Conservation (phyloP, 192 early-diverging fungal genomes). For the Borealophlyctis nickersoniae region DNA sequence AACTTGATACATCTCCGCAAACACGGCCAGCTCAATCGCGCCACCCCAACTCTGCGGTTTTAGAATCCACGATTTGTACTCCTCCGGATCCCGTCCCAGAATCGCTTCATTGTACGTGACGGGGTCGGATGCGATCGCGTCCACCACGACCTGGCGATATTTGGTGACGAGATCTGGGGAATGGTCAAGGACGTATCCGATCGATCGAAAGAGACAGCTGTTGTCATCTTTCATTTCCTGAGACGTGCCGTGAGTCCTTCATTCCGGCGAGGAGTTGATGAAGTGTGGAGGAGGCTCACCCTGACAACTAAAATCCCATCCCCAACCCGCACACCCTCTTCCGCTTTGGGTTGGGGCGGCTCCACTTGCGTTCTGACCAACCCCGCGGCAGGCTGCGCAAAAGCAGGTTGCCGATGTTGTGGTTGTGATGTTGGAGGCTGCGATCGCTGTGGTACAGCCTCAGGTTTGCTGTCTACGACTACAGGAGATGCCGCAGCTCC, state of each 20-base stretch:
- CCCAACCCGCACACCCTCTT: constrained; percentile 6
- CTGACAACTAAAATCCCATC: constrained; percentile 22
- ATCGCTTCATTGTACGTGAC: constrained; percentile 57
- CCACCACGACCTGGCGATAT: constrained; percentile 33
- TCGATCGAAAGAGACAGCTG: constrained; percentile 66
- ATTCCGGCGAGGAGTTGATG: not conserved
- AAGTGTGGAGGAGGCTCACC: not conserved
- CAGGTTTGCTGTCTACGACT: not conserved
- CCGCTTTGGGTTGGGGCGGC: not conserved
- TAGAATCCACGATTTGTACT: constrained; percentile 70
- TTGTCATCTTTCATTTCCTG: constrained; percentile 69
- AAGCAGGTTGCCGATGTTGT: not conserved
- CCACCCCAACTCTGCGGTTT: constrained; percentile 72
- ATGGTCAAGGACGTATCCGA: constrained; percentile 43
- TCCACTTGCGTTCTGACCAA: not conserved
- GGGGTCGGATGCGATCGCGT: constrained; percentile 47
- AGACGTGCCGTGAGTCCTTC: not conserved
- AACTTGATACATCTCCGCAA: constrained; percentile 57
- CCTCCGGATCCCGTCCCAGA: constrained; percentile 51
- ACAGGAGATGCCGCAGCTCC: not conserved
- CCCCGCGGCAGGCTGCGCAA: not conserved
- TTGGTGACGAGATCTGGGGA: constrained; percentile 9
- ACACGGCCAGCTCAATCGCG: constrained; percentile 80
- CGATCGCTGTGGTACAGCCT: not conserved
- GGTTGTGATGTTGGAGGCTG: not conserved